These are phyloP conservation scores for Colletotrichum costaricense DNA, from an alignment of 2,329 filamentous ascomycete genomes.

Conservation along the genomic window DNA sequence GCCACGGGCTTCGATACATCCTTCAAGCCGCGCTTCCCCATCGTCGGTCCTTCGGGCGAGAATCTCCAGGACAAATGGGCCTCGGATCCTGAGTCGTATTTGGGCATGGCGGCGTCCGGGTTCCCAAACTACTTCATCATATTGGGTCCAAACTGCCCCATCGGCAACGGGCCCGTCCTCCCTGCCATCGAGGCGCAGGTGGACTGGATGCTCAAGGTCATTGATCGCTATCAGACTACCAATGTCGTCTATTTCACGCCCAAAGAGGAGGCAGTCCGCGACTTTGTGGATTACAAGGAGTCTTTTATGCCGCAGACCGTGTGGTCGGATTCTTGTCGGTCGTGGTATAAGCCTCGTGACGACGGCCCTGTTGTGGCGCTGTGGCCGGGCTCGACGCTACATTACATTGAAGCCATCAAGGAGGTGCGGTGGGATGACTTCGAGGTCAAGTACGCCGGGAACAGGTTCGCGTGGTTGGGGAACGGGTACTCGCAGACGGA, in stretches of 20 bases:
- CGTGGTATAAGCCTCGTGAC: slow-evolving; percentile 36
- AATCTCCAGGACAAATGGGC: slow-evolving; percentile 45
- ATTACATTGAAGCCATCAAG: slow-evolving; percentile 60
- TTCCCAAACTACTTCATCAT: slow-evolving; percentile 47
- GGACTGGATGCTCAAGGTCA: slow-evolving; percentile 61
- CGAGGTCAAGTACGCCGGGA: slow-evolving; percentile 51
- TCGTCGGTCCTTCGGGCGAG: slow-evolving; percentile 54
- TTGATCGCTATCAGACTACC: slow-evolving; percentile 61
- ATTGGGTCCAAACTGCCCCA: slow-evolving; percentile 53
- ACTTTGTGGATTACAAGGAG: slow-evolving; percentile 61
- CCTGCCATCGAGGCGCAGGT: slow-evolving; percentile 58
- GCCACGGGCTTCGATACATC: slow-evolving; percentile 42
- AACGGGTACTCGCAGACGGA: slow-evolving; percentile 57
- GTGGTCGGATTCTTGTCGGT: slow-evolving; percentile 55
- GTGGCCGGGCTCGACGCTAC: slow-evolving; percentile 51
- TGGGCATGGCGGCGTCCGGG: slow-evolving; percentile 42
- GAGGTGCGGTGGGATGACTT: slow-evolving; percentile 59
- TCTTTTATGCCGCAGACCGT: slow-evolving; percentile 57
- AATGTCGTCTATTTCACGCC: slow-evolving; percentile 57
- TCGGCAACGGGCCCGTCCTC: slow-evolving; percentile 52
- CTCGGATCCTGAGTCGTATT: slow-evolving; percentile 42
- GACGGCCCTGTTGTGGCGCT: slow-evolving; percentile 28
- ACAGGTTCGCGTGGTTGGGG: slow-evolving; percentile 52
- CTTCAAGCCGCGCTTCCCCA: slow-evolving; percentile 51
- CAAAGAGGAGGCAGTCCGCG: slow-evolving; percentile 57